Evolutionary conservation across 805 yeast genomes (phyloP), one percentile per base, ranked within the genome.

Genomic region (Dipodascopsis uninucleata): DNA sequence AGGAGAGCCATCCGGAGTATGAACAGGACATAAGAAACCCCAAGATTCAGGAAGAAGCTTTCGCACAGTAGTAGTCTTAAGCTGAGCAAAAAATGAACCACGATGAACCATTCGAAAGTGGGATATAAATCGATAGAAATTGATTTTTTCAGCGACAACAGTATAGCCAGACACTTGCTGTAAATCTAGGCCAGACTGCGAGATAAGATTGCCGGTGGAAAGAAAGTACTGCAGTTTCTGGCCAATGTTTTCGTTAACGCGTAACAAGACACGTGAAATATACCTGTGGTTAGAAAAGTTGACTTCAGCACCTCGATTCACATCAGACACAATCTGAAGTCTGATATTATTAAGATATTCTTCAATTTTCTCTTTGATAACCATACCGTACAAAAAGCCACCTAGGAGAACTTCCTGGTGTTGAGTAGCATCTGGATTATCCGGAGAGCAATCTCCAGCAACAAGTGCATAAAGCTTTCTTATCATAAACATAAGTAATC

Each of bases 81-180:
- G 76, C 67, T 90, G 96, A 35, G 98, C 97, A 66, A 93, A 93
- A 81, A 93, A 93, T 55, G 97, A 87, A 68, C 98, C 98, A 79
- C 98, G 84, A 69, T 93, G 98, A 41, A 93, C 97, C 98, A 93
- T 93, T 70, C 98, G 75, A 77, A 93, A 93, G 72, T 93, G 98
- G n/a, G 97, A 82, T 55, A 93, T 81, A 71, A 93, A 93, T 63
- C 98, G 83, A 68, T 93, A 84, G 76, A 88, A 93, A 66, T 93
- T 93, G 68, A 93, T 93, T 69, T 93, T 93, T 70, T 93, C 98
- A 3, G 97, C 98, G 52, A 93, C 97, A 56, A 93, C 98, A 1
- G 98, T 93, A 67, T 86, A 93, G 60, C 98, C 98, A 42, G 95
- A 82, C 39, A 88, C 96, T 72, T 93, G 98, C 69, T 93, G 98